These are phyloP conservation scores for Babesia microti DNA, from an alignment of 169 alveolate genomes.

Conservation along the genomic window DNA sequence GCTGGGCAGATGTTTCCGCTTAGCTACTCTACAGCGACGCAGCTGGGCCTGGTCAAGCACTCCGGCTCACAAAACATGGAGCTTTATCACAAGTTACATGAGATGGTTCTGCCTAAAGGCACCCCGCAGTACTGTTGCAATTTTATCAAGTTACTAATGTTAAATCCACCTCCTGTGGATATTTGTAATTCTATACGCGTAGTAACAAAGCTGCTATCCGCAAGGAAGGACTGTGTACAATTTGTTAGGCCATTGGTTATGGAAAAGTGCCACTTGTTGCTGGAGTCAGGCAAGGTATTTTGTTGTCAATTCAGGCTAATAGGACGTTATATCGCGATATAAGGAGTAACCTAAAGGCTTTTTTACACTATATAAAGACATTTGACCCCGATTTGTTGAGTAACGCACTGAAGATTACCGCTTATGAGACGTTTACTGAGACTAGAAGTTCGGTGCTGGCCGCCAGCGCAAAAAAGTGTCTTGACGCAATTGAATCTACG, in stretches of 20 bases:
- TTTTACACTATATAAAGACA: slow-evolving; percentile 7
- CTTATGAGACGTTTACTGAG: slow-evolving; percentile 2
- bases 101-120: slow-evolving; percentile 9
- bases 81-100: too few relatives aligned
- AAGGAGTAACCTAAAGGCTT: slow-evolving; percentile 5
- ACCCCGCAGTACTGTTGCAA: slow-evolving; percentile 9
- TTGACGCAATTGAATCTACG: slow-evolving; percentile 3
- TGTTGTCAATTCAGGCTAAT: slow-evolving; percentile 1
- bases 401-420: background rate
- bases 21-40: too few relatives aligned
- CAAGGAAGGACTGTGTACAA: slow-evolving; percentile 1
- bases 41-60: too few relatives aligned
- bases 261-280: background rate
- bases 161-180: background rate
- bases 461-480: slow-evolving; percentile 4
- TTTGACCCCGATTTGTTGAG: slow-evolving; percentile 3
- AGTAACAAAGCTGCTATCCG: slow-evolving; percentile 6
- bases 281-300: slow-evolving; percentile 2
- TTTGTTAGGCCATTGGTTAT: slow-evolving; percentile 4
- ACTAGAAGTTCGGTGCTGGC: background rate
- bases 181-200: slow-evolving; percentile 9
- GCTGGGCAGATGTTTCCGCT: too few relatives aligned
- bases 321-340: background rate
- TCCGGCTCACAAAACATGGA: too few relatives aligned
- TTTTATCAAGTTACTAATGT: slow-evolving; percentile 10